Evolutionary conservation across 495 filamentous ascomycete genomes (phyloP).

Genomic region (Staphylotrichum longicolle): DNA sequence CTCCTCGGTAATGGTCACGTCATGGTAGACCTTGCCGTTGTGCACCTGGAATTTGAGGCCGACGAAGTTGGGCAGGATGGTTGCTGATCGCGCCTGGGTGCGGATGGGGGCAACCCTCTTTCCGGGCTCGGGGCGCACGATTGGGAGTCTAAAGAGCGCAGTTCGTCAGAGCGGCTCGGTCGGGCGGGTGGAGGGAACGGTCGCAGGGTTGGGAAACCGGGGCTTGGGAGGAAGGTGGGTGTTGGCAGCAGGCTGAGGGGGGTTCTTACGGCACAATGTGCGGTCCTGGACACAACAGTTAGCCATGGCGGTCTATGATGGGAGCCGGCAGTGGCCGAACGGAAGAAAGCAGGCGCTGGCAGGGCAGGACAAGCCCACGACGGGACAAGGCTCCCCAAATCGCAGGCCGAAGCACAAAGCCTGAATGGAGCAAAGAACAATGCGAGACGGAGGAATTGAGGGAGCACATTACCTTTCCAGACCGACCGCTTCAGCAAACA

Average conservation of each 20-base stretch:
- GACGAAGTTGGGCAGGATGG: constrained; percentile 94
- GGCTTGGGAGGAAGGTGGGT: background rate
- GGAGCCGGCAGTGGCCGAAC: too few relatives aligned
- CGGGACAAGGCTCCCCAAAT: too few relatives aligned
- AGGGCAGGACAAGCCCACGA: background rate
- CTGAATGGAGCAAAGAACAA: background rate
- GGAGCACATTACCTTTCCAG: constrained; percentile 52
- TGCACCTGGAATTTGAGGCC: constrained; percentile 90
- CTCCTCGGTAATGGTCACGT: constrained; percentile 87
- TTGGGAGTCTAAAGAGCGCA: constrained; percentile 54
- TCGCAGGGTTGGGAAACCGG: background rate
- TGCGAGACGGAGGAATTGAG: background rate
- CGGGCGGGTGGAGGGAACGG: background rate
- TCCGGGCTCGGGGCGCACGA: constrained; percentile 60
- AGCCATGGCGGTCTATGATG: background rate
- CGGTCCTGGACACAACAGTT: constrained; percentile 48
- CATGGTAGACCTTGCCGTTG: constrained; percentile 91
- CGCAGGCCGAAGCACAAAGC: background rate
- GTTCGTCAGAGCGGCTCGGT: constrained; percentile 19
- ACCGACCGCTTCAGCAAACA: constrained; percentile 54
- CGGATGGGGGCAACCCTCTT: constrained; percentile 68
- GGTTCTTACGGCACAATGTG: constrained; percentile 68
- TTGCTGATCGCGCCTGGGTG: constrained; percentile 85
- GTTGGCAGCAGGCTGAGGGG: background rate
- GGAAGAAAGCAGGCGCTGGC: too few relatives aligned